Evolutionary conservation across 1,284 basidiomycete genomes (phyloP), one percentile per base, ranked within the genome.

Genomic region (Takashimella tepidaria): DNA sequence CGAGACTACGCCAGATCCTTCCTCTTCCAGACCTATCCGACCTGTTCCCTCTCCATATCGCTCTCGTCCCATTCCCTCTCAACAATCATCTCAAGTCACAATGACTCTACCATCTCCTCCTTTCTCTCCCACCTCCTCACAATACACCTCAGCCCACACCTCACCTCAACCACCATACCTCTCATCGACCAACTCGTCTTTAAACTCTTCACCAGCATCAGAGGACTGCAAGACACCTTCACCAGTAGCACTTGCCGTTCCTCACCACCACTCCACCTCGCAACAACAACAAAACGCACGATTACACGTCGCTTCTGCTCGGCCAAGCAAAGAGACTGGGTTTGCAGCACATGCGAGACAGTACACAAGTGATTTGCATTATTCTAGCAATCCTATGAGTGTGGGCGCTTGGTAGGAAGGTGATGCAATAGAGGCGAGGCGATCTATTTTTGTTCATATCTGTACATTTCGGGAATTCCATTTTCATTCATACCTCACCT

Each of bases 221-320:
- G 72, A 74, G 50, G 70, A 74, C 57, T 74, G 72, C 62, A 72
- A 72, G 58, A 74, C 72, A 5, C 72, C 72, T 6, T 70, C 68
- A 11, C 72, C 72, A 4, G 62, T 74, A 24, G 63, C 69, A 8
- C 51, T 70, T 19, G 62, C 58, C 11, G 45, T 37, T 16, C 31
- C 31, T 37, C 31, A 37, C 52, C 19, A 43, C 57, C 22, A 27
- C 12, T 31, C 48, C 8, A 23, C 25, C 31, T 51, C 8, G 16
- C 52, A 21, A 26, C 43, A 25, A 31, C 51, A n/a, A 40, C 46
- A 20, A 47, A n/a, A n/a, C n/a, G n/a, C n/a, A n/a, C 49, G 42
- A 19, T 43, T 46, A n/a, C 50, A 25, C 24, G n/a, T n/a, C n/a
- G 43, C n/a, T 44, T 24, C 2, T 42, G 23, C 16, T 26, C 45